Conservation (phyloP, 83 land plant genomes). For the Isoetes engelmannii region DNA sequence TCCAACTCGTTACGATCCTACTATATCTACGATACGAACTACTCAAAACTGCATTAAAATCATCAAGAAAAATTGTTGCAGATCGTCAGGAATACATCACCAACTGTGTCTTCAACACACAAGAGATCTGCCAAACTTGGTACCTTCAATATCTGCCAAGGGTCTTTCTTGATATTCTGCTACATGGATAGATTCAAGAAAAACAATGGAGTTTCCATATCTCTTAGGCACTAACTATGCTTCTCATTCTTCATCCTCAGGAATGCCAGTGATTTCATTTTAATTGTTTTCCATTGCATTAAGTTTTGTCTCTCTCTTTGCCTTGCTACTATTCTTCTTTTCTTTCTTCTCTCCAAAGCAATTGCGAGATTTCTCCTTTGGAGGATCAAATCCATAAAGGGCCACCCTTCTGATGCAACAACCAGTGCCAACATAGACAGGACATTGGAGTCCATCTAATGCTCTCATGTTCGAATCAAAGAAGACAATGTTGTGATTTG, state of each 20-base stretch:
- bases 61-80: no score
- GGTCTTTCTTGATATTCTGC: constrained; percentile 72
- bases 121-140: constrained; percentile 48
- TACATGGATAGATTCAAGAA: constrained; percentile 54
- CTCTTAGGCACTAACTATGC: constrained; percentile 46
- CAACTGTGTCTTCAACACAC: no score
- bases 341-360: constrained; percentile 53
- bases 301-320: constrained; percentile 27
- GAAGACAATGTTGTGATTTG: constrained; percentile 73
- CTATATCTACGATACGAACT: no score
- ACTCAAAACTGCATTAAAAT: no score
- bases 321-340: constrained; percentile 23
- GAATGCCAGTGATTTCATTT: neutral
- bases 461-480: constrained; percentile 79
- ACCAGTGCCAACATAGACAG: constrained; percentile 82
- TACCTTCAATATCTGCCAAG: constrained; percentile 45
- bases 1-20: no score
- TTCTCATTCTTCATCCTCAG: constrained; percentile 37
- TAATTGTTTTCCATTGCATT: constrained; percentile 34
- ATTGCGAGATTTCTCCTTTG: constrained; percentile 54
- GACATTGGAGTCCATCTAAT: constrained; percentile 74
- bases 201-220: constrained; percentile 54
- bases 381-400: constrained; percentile 73
- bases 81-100: no score
- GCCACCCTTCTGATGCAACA: constrained; percentile 72